Conservation (phyloP, 257 asterid genomes). For the Plantago elongata region DNA sequence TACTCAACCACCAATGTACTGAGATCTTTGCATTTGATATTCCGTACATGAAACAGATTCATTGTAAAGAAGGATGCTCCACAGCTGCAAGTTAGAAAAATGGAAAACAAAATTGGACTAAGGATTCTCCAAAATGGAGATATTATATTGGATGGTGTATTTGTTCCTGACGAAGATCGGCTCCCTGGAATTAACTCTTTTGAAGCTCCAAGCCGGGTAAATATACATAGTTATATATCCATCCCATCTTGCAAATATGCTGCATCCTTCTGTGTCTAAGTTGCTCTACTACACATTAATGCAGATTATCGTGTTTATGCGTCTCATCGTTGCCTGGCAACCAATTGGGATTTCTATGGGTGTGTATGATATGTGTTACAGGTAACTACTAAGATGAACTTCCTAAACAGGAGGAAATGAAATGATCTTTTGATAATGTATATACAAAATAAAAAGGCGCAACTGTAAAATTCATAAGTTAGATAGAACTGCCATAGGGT, state of each 20-base stretch:
- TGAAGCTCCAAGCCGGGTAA: slow-evolving; percentile 87
- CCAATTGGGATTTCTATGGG: slow-evolving; percentile 98
- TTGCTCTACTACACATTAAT: slow-evolving; percentile 9
- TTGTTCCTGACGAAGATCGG: slow-evolving; percentile 91
- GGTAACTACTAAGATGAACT: slow-evolving; percentile 32
- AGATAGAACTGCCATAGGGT: too few species aligned
- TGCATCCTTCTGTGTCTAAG: too few species aligned
- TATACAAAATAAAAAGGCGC: too few species aligned
- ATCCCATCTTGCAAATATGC: not conserved
- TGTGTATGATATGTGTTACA: slow-evolving; percentile 91
- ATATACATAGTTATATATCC: not conserved
- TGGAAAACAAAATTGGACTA: slow-evolving; percentile 86
- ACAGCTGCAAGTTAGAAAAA: slow-evolving; percentile 85
- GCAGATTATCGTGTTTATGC: slow-evolving; percentile 93
- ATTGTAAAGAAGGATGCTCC: slow-evolving; percentile 75
- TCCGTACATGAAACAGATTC: slow-evolving; percentile 44
- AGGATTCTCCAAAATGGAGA: slow-evolving; percentile 95
- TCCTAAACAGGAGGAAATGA: too few species aligned
- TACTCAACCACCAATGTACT: too few species aligned
- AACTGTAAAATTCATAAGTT: too few species aligned
- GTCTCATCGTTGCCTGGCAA: slow-evolving; percentile 92
- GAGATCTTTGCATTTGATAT: not conserved
- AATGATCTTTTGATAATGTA: too few species aligned
- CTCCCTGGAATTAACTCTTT: slow-evolving; percentile 85
- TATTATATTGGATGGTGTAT: slow-evolving; percentile 66